These are phyloP conservation scores for Capronia coronata DNA, from an alignment of 2,329 filamentous ascomycete genomes.

Conservation along the genomic window DNA sequence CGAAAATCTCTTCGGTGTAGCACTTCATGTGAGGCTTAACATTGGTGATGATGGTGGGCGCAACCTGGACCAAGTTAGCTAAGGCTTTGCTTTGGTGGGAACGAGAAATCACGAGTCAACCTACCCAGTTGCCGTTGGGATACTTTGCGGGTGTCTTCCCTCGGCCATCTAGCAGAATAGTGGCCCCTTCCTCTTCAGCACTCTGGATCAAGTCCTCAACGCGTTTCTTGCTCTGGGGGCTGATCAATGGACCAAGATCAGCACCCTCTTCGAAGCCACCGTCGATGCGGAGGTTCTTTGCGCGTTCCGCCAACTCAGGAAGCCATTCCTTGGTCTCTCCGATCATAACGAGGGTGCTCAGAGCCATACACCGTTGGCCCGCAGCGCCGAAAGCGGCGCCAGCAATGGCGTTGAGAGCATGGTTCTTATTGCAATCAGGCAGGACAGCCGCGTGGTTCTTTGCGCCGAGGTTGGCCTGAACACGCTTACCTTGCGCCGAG, in stretches of 20 bases:
- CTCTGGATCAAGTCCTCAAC: conserved; percentile 57
- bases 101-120: conserved; percentile 25
- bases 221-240: conserved; percentile 56
- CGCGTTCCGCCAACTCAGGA: conserved; percentile 55
- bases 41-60: conserved; percentile 59
- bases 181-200: conserved; percentile 58
- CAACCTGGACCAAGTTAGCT: conserved; percentile 40
- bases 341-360: conserved; percentile 59
- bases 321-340: conserved; percentile 62
- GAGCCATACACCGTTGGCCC: conserved; percentile 63
- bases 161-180: conserved; percentile 57
- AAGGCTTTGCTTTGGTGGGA: background rate
- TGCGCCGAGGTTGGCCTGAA: conserved; percentile 62
- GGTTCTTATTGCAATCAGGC: conserved; percentile 64
- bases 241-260: conserved; percentile 60
- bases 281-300: conserved; percentile 54
- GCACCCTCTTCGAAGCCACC: conserved; percentile 58
- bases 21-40: conserved; percentile 60
- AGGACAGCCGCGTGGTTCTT: conserved; percentile 65
- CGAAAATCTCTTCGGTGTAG: conserved; percentile 63
- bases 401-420: conserved; percentile 58
- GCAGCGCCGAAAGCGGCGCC: conserved; percentile 64
- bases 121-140: conserved; percentile 60
- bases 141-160: conserved; percentile 57
- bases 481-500: conserved; percentile 64